Evolutionary conservation across 805 yeast species (phyloP).

Genomic region (Saccharomycopsis fibuligera): DNA sequence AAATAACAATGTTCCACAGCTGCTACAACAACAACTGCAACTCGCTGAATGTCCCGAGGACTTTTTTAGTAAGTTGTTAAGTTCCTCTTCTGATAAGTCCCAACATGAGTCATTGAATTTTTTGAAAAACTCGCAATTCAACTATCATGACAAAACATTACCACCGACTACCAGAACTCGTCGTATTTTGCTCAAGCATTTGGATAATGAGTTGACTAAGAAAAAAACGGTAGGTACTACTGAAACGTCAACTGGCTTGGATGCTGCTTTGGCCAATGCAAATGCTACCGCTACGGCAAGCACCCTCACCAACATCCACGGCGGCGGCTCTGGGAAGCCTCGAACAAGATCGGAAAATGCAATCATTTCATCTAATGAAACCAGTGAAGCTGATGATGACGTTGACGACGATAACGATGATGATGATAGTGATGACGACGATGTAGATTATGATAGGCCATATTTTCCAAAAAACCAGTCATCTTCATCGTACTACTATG

Average conservation of each 20-base stretch:
- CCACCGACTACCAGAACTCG: conserved; percentile 16
- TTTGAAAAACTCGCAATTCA: conserved; percentile 7
- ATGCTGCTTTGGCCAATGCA: background rate
- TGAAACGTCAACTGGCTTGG: no score
- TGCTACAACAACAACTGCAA: no score
- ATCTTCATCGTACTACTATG: background rate
- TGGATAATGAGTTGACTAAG: background rate
- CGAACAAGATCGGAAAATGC: background rate
- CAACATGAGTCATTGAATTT: conserved; percentile 11
- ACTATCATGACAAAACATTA: conserved; percentile 3
- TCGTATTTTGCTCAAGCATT: conserved; percentile 1
- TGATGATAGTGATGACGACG: conserved; percentile 1
- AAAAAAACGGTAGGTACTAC: conserved; percentile 21
- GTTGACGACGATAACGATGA: background rate
- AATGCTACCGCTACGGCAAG: background rate
- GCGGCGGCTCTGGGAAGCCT: conserved; percentile 32
- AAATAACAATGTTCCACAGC: background rate
- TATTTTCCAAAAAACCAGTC: conserved; percentile 10
- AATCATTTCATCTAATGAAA: conserved; percentile 27
- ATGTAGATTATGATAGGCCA: conserved; percentile 11
- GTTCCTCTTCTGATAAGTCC: conserved; percentile 13
- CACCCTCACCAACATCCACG: background rate
- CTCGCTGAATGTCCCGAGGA: background rate
- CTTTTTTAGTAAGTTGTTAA: conserved; percentile 11
- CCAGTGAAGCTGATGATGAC: background rate